These are phyloP conservation scores for Nicotiana attenuata DNA, from an alignment of 257 asterid species.

Conservation along the genomic window DNA sequence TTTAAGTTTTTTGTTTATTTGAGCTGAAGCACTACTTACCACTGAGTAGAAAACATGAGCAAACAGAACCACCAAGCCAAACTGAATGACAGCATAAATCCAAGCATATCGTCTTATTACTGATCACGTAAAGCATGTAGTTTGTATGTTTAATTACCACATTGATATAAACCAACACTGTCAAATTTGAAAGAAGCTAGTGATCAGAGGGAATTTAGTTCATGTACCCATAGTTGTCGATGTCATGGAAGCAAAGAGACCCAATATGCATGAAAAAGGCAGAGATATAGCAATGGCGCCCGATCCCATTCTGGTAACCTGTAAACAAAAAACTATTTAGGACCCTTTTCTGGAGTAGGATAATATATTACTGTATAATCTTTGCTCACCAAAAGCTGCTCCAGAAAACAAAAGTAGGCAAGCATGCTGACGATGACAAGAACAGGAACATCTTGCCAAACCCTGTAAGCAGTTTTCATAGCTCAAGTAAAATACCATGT, in stretches of 20 bases:
- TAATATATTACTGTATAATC: background rate
- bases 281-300: slow-evolving; percentile 90
- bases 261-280: slow-evolving; percentile 91
- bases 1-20: background rate
- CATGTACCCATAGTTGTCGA: slow-evolving; percentile 87
- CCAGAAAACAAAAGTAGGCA: slow-evolving; percentile 90
- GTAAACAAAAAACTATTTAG: slow-evolving; percentile 9
- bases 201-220: slow-evolving; percentile 7
- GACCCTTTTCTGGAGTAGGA: background rate
- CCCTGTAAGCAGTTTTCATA: slow-evolving; percentile 37
- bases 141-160: background rate
- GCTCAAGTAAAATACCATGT: background rate
- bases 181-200: background rate
- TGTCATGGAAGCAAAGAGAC: slow-evolving; percentile 95
- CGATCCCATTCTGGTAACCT: slow-evolving; percentile 77
- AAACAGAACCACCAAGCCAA: slow-evolving; percentile 66
- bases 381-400: slow-evolving; percentile 84
- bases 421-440: slow-evolving; percentile 95
- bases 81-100: slow-evolving; percentile 78
- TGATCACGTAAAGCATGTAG: slow-evolving; percentile 17
- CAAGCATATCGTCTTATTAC: slow-evolving; percentile 78
- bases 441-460: slow-evolving; percentile 92
- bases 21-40: slow-evolving; percentile 42
- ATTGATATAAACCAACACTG: background rate
- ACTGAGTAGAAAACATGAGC: slow-evolving; percentile 74